Evolutionary conservation across 495 filamentous ascomycete species (phyloP), one percentile per base, ranked within the genome.

Genomic region (Oidiodendron maius): DNA sequence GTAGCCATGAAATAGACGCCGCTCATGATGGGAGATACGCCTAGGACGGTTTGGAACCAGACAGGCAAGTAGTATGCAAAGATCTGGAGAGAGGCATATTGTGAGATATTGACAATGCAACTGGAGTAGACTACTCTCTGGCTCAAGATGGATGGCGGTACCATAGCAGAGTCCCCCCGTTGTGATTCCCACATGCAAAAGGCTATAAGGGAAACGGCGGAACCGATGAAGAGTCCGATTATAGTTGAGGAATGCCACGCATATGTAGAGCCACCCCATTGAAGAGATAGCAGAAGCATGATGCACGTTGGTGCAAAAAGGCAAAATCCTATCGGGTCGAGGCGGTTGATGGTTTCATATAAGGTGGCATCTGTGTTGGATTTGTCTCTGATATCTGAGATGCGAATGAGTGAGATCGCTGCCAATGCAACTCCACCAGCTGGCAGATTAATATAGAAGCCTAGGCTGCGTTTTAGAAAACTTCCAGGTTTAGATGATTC

Each of bases 21-120:
- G n/a, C 39, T 41, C 4, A 41, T 4, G 13, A 23, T 22, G 4
- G 39, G 39, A 41, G 11, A 8, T 5, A 41, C 78, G 43, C 74
- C 77, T 61, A 89, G 83, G 61, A 94, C 81, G 9, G 86, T 77
- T 56, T 95, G 89, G 71, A 95, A 93, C 84, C 84, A 95, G 53
- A 93, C 83, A 0, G 89, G 87, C 21, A 94, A 64, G 71, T 84
- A 82, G 62, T 81, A 87, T 18, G 83, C 59, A 3, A 79, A 61
- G 10, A 83, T 64, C 46, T 91, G 78, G 66, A 87, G 86, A 0
- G 73, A 62, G 42, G 52, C 65, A 68, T 51, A 80, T 69, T 22
- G 66, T 51, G 60, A 78, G 20, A 45, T 11, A 6, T 18, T 12
- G 35, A 87, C 52, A 76, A 60, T 1, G 71, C 64, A 5, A 67